Conservation (phyloP, 768 basidiomycete species). For the Clitopilus passeckerianus region DNA sequence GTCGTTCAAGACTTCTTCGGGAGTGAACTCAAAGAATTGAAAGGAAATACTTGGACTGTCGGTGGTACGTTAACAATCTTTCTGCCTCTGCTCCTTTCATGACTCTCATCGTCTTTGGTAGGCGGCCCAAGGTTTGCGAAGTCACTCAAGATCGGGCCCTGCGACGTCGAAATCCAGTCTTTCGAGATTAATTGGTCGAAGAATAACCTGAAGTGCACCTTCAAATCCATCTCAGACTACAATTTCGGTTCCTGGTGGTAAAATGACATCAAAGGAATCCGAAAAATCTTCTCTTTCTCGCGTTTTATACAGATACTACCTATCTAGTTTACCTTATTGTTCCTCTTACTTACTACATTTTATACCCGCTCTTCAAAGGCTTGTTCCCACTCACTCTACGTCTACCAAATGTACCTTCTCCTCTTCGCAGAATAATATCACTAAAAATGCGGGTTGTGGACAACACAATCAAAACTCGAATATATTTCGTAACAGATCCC, state of each 20-base stretch:
- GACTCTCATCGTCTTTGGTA: not conserved
- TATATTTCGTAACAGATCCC: too few species aligned
- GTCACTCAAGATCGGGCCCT: slow-evolving; percentile 27
- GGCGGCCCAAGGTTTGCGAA: slow-evolving; percentile 24
- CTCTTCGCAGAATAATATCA: too few species aligned
- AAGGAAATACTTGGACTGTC: slow-evolving; percentile 28
- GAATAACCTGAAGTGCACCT: slow-evolving; percentile 34
- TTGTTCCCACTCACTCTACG: too few species aligned
- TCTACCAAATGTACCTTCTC: too few species aligned
- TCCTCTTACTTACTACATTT: not conserved
- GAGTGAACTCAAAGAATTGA: slow-evolving; percentile 27
- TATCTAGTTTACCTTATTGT: not conserved
- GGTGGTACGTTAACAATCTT: slow-evolving; percentile 18
- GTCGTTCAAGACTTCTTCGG: slow-evolving; percentile 27
- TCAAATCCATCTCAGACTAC: slow-evolving; percentile 26
- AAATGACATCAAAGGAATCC: not conserved
- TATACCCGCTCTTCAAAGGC: not conserved
- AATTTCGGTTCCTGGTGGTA: slow-evolving; percentile 2
- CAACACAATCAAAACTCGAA: too few species aligned
- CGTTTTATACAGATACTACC: not conserved
- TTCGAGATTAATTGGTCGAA: slow-evolving; percentile 34
- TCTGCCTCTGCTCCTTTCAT: not conserved
- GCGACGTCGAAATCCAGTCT: slow-evolving; percentile 24
- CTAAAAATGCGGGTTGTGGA: too few species aligned
- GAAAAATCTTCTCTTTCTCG: not conserved